Conservation (phyloP, 2,329 filamentous ascomycete genomes). For the Mariannaea sp. region DNA sequence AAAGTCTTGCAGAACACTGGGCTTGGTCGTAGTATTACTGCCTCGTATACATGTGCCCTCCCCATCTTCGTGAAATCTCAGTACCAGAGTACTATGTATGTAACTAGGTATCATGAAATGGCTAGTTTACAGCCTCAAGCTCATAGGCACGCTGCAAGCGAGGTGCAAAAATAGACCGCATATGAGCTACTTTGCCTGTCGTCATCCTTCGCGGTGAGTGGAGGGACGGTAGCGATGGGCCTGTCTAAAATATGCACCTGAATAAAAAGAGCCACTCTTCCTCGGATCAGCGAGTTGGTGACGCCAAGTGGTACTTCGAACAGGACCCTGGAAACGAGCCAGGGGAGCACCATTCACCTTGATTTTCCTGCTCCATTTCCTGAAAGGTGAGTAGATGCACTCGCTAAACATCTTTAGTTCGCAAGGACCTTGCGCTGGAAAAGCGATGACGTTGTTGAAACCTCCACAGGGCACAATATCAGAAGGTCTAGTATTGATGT, state of each 20-base stretch:
- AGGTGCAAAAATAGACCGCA: neutral
- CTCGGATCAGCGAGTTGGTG: neutral
- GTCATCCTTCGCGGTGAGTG: neutral
- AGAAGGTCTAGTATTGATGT: conserved; percentile 12
- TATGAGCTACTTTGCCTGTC: neutral
- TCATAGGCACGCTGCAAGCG: neutral
- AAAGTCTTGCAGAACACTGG: no score
- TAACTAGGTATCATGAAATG: no score
- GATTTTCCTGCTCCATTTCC: no score
- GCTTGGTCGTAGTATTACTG: no score
- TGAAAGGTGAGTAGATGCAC: no score
- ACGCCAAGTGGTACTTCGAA: neutral
- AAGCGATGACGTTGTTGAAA: conserved; percentile 19
- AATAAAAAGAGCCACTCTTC: neutral
- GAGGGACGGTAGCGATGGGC: neutral
- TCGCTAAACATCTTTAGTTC: neutral
- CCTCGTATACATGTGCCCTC: no score
- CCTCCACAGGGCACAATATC: neutral
- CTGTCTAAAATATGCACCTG: neutral
- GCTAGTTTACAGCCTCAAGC: no score
- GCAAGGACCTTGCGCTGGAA: neutral
- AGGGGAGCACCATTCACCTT: no score
- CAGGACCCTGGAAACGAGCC: neutral
- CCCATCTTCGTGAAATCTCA: no score
- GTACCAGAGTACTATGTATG: no score